Evolutionary conservation across 2,329 filamentous ascomycete genomes (phyloP), one percentile per base, ranked within the genome.

Genomic region (Xylaria sp.): DNA sequence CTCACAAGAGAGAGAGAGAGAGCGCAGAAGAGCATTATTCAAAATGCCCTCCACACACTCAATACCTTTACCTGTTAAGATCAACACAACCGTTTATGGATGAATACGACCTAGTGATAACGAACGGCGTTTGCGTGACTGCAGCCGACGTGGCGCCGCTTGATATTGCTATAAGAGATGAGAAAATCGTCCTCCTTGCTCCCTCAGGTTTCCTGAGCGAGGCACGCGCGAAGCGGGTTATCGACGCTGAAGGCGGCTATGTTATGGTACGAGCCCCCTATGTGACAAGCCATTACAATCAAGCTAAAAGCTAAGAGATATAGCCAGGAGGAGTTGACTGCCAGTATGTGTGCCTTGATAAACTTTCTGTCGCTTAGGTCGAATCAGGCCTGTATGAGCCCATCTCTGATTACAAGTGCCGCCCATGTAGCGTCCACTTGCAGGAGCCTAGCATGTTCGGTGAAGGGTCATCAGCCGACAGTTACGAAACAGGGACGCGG

Each of bases 401-500:
- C 20, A 31, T 61, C 33, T 39, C 64, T 69, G 39, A 64, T 39
- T 39, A 31, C 39, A 25, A 12, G 2, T 51, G 25, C 36, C 18
- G 28, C 51, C 28, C 48, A 78, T 75, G 55, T 79, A 83, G 63
- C 62, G 81, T 82, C 0, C 81, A 82, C 63, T 76, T 83, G n/a
- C 71, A 81, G 62, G 80, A 82, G 73, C 80, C 79, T 13, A 78
- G 74, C 59, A 70, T 81, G 71, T 79, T 81, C 46, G 77, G 78
- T 54, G 76, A 77, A 64, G 76, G 78, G 1, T 71, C 70, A 4
- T 79, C 78, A 3, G 73, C 77, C 15, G 81, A 82, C 72, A 79
- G 72, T 20, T 82, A 74, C 68, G 79, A 81, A 66, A 77, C 78
- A 0, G 87, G 87, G 0, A 85, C 86, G 0, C 81, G 87, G 9